A percentile compares a stretch with the other conserved stretches of the same genome.
Evolutionary conservation across 169 alveolate species (phyloP).

Genomic region (Plasmodium gallinaceum): DNA sequence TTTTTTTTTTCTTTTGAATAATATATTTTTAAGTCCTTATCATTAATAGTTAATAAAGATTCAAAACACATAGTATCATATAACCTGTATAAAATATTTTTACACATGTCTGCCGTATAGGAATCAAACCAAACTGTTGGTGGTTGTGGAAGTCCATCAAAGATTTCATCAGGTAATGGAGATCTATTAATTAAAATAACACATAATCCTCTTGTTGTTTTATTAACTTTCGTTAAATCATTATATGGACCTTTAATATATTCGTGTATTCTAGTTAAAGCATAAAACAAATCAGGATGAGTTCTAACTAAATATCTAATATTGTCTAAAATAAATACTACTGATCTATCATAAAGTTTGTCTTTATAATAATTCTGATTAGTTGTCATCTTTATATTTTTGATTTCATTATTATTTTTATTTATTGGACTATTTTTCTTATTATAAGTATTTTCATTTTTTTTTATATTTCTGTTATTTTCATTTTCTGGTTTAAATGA

Average conservation of each 20-base stretch:
- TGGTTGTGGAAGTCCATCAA: conserved; percentile 75
- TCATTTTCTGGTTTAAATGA: conserved; percentile 55
- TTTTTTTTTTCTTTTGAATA: conserved; percentile 34
- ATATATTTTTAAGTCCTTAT: conserved; percentile 61
- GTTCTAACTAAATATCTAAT: conserved; percentile 70
- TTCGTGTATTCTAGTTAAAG: conserved; percentile 76
- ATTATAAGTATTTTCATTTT: neutral
- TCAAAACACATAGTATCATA: conserved; percentile 72
- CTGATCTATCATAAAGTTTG: conserved; percentile 68
- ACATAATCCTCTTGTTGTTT: conserved; percentile 68
- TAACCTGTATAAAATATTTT: conserved; percentile 57
- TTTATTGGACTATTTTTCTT: neutral
- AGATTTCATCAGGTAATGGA: conserved; percentile 77
- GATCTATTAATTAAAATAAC: conserved; percentile 71
- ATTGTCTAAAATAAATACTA: conserved; percentile 67
- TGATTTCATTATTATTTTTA: neutral
- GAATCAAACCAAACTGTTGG: conserved; percentile 79
- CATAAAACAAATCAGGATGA: conserved; percentile 77
- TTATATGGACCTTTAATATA: conserved; percentile 75
- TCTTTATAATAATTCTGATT: conserved; percentile 45
- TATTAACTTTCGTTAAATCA: conserved; percentile 71
- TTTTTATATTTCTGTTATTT: neutral
- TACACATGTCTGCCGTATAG: conserved; percentile 73
- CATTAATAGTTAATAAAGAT: conserved; percentile 61
- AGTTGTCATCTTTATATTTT: neutral